A percentile compares a stretch with the other conserved stretches of the same genome.
These are phyloP conservation scores for Aphanomyces euteiches DNA, from an alignment of 352 stramenopile genomes.

Conservation along the genomic window DNA sequence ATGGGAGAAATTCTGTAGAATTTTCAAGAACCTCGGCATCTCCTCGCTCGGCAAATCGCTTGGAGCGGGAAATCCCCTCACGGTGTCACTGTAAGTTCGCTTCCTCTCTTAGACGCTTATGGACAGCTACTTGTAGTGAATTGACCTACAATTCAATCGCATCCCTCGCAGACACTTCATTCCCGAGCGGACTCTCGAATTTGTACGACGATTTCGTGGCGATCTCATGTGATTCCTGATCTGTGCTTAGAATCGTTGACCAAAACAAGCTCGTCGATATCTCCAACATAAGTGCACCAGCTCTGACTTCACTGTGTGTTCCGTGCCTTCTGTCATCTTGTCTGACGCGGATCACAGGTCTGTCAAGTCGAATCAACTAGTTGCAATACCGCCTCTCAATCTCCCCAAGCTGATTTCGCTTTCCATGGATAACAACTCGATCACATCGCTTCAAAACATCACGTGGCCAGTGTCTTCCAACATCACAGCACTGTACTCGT, in stretches of 20 bases:
- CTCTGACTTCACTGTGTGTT: neutral
- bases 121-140: neutral
- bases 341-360: neutral
- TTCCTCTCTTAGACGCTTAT: too few species aligned
- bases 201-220: too few species aligned
- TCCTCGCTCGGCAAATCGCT: neutral
- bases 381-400: neutral
- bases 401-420: neutral
- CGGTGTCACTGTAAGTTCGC: too few species aligned
- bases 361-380: slow-evolving; percentile 2
- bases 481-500: neutral
- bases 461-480: neutral
- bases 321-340: neutral
- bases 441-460: neutral
- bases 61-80: too few species aligned
- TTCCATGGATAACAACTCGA: neutral
- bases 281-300: neutral
- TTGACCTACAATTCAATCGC: neutral
- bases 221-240: neutral
- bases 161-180: neutral
- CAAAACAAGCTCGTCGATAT: slow-evolving; percentile 3
- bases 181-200: too few species aligned
- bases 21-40: neutral
- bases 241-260: neutral
- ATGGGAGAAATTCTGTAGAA: neutral